Evolutionary conservation across 1,284 basidiomycete species (phyloP).

Genomic region (Apiotrichum mycotoxinovorans): DNA sequence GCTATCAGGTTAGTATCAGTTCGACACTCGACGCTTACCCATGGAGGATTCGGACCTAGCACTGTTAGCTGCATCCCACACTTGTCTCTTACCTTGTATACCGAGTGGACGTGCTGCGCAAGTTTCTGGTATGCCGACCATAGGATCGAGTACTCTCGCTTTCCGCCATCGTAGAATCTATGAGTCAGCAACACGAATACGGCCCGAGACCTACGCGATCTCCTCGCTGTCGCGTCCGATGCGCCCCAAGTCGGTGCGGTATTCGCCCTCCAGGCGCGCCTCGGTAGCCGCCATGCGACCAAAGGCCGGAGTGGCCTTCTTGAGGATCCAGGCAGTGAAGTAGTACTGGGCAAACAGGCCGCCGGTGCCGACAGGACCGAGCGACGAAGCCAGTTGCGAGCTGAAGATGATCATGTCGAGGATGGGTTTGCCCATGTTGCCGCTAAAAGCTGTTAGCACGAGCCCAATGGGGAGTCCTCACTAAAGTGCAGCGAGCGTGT

Average conservation of each 20-base stretch:
- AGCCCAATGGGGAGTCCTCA: constrained; percentile 49
- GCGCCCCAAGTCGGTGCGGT: constrained; percentile 79
- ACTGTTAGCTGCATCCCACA: background rate
- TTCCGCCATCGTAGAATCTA: constrained; percentile 89
- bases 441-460: constrained; percentile 49
- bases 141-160: constrained; percentile 78
- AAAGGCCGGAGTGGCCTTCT: constrained; percentile 87
- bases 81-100: constrained; percentile 67
- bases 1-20: constrained; percentile 73
- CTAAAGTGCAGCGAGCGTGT: constrained; percentile 84
- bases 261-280: constrained; percentile 79
- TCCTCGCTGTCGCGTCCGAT: constrained; percentile 91
- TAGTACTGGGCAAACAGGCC: constrained; percentile 83
- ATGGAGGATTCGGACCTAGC: constrained; percentile 36
- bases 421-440: constrained; percentile 81
- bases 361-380: constrained; percentile 70
- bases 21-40: constrained; percentile 16
- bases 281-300: constrained; percentile 86
- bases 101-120: constrained; percentile 84
- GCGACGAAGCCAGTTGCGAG: constrained; percentile 77
- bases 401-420: constrained; percentile 92
- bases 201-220: constrained; percentile 66
- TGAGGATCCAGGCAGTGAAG: constrained; percentile 74
- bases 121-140: constrained; percentile 73
- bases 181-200: background rate